Evolutionary conservation across 1,284 basidiomycete genomes (phyloP), one percentile per base, ranked within the genome.

Genomic region (Ceratobasidium sp.): DNA sequence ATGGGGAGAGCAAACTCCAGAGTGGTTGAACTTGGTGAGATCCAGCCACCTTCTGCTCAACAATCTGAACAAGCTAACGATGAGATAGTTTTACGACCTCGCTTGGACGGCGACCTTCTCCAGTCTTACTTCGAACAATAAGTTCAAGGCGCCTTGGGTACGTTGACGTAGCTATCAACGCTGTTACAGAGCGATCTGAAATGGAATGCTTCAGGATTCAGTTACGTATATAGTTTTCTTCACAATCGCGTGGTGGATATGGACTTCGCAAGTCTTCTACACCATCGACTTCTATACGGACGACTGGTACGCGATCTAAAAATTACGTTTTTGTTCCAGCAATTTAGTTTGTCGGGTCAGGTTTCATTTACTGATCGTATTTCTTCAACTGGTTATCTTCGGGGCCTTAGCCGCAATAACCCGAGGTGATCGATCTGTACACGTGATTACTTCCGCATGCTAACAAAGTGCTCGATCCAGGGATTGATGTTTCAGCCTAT

Each of bases 91-190:
- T 43, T 73, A 73, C 29, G 71, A 73, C 29, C 24, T 73, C 5
- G 71, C 71, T 2, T 73, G 71, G 71, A 73, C 71, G 9, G 71
- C 71, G 14, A 73, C 71, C 1, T 73, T 73, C 27, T 43, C 71
- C 0, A 73, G 71, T 24, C 49, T 73, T 11, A 73, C 71, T 9
- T 41, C 41, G 13, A 73, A 73, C 37, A 62, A 62, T 16, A 61
- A 73, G 24, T 62, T 63, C 48, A 73, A 68, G 8, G 53, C 51
- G 4, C 65, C 65, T 22, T 68, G 65, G 65, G 65, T 56, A 56
- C 16, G 65, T 46, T 11, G 5, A 29, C 16, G 34, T n/a, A 1
- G n/a, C 13, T 24, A 24, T 14, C 13, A 8, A 31, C n/a, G 16
- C 11, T 4, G 14, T 66, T 43, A 13, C 19, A 11, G 22, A n/a